Evolutionary conservation across 257 asterid genomes (phyloP), one percentile per base, ranked within the genome.

Genomic region (Cruciata laevipes): DNA sequence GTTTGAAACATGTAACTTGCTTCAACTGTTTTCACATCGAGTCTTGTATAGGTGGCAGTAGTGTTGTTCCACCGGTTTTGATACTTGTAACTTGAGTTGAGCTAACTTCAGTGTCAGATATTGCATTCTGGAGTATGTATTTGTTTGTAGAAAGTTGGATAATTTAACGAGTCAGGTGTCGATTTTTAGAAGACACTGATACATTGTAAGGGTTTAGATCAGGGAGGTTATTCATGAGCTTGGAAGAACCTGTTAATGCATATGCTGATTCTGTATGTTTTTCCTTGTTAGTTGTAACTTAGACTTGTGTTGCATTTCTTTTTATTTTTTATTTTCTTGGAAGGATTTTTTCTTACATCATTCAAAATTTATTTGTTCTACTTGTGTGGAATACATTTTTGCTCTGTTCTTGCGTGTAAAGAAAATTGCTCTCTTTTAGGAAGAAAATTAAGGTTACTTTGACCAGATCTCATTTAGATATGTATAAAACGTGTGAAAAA

Each of bases 21-120:
- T 65, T 56, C 13, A 16, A 64, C 59, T 17, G 27, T 17, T 65
- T 40, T 27, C 61, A 42, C 73, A 68, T 77, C 77, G 70, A 76
- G 49, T 33, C 9, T 53, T 67, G 71, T 53, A 53, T 40, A 51
- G 61, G 64, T 64, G 57, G 47, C 32, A 52, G 61, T 52, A 61
- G 67, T 73, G 57, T 42, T 60, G 72, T 51, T 10, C 2, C 47
- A 20, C 32, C 33, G 14, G 24, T 65, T 30, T 35, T 61, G 55
- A 60, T 66, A 67, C 35, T 65, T 71, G 75, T 71, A 79, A 27
- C 52, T 53, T 49, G 65, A 71, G 71, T 71, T 60, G 51, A 59
- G 65, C 37, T 74, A 21, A 47, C 69, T 70, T 66, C 66, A 55
- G 42, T 35, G 51, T 35, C 16, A 33, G 30, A 49, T 63, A 31